phyloP scores from a whole-genome alignment of 495 filamentous ascomycete species.

The Annulohypoxylon maeteangense region DNA sequence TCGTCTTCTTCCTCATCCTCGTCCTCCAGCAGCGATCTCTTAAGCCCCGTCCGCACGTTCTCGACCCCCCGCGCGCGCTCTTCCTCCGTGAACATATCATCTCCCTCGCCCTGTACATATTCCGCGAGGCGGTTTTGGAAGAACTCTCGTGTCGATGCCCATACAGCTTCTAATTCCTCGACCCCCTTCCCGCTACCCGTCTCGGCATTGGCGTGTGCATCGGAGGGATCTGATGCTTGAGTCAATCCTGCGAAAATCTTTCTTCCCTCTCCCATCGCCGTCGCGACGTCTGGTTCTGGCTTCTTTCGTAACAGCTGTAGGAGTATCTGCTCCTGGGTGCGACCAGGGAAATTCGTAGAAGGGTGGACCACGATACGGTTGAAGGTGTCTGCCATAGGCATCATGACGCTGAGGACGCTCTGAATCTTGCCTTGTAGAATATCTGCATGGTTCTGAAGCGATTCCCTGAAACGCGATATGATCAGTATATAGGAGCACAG shows the following conservation, averaged over 20 bases:
- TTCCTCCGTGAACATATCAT: slow-evolving; percentile 69
- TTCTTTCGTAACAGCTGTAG: slow-evolving; percentile 80
- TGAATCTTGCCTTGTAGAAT: slow-evolving; percentile 74
- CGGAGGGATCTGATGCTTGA: slow-evolving; percentile 22
- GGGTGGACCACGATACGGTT: slow-evolving; percentile 75
- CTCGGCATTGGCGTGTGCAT: not conserved
- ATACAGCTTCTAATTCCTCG: slow-evolving; percentile 54
- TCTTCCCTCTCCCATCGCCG: slow-evolving; percentile 73
- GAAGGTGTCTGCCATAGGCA: slow-evolving; percentile 69
- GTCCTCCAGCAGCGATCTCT: slow-evolving; percentile 65
- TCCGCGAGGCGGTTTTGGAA: slow-evolving; percentile 49
- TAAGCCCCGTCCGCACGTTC: slow-evolving; percentile 77
- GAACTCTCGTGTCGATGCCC: slow-evolving; percentile 54
- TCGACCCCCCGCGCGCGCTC: slow-evolving; percentile 73
- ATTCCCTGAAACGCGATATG: slow-evolving; percentile 58
- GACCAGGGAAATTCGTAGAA: slow-evolving; percentile 77
- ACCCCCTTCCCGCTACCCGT: slow-evolving; percentile 40
- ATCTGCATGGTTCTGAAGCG: slow-evolving; percentile 72
- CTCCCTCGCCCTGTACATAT: slow-evolving; percentile 62
- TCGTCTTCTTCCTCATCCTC: slow-evolving; percentile 68
- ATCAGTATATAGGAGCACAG: not conserved
- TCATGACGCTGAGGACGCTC: slow-evolving; percentile 66
- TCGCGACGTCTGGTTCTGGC: slow-evolving; percentile 77
- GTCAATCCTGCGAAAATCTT: slow-evolving; percentile 42
- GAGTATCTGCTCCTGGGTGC: slow-evolving; percentile 71